Evolutionary conservation across 2,329 filamentous ascomycete species (phyloP).

Genomic region (Ophiostoma piceae): DNA sequence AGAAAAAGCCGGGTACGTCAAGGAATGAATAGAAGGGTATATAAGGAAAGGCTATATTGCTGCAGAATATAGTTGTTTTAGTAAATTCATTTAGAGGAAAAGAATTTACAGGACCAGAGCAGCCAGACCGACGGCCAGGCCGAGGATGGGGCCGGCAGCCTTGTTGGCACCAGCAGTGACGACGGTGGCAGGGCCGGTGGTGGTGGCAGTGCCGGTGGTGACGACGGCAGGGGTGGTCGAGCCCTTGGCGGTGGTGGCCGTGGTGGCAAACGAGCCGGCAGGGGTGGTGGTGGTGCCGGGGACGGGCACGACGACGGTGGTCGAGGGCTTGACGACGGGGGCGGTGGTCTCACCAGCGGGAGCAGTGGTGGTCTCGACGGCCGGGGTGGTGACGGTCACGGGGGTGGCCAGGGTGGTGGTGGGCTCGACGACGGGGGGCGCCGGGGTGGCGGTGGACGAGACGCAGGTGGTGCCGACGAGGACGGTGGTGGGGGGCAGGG

Average conservation of each 20-base stretch:
- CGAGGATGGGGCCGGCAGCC: slow-evolving; percentile 22
- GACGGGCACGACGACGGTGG: neutral
- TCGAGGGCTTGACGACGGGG: neutral
- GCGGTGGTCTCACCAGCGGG: neutral
- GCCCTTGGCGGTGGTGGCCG: neutral
- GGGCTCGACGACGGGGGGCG: slow-evolving; percentile 4
- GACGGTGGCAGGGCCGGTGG: slow-evolving; percentile 6
- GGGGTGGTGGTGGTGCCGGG: slow-evolving; percentile 17
- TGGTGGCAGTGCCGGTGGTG: neutral
- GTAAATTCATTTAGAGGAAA: too few species aligned
- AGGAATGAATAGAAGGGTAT: slow-evolving; percentile 24
- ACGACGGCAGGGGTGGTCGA: neutral
- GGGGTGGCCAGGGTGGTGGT: neutral
- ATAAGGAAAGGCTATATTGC: slow-evolving; percentile 10
- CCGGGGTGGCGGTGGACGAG: slow-evolving; percentile 5
- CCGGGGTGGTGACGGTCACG: neutral
- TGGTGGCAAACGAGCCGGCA: neutral
- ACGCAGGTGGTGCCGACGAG: slow-evolving; percentile 21
- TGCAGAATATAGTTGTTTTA: neutral
- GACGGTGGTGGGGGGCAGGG: slow-evolving; percentile 17
- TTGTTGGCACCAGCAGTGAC: slow-evolving; percentile 25
- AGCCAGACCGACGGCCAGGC: slow-evolving; percentile 26
- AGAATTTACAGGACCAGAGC: slow-evolving; percentile 26
- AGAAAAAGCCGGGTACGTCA: slow-evolving; percentile 14
- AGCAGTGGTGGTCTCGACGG: neutral